Evolutionary conservation across 2,329 filamentous ascomycete species (phyloP).

Genomic region (Aspergillus ibericus): DNA sequence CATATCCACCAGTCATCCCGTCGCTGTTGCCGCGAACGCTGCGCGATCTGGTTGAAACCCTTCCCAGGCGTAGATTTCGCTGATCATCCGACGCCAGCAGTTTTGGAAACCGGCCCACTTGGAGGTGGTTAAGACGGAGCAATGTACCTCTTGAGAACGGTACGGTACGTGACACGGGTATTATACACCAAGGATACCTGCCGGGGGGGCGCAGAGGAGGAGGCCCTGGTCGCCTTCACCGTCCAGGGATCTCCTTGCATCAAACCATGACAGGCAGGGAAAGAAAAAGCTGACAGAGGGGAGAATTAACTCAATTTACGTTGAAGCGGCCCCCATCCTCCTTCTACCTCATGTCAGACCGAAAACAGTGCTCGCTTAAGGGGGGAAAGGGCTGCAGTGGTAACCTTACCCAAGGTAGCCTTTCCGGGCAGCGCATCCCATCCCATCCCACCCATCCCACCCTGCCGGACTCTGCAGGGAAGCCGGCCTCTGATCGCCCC

Average conservation of each 20-base stretch:
- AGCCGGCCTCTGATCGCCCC: conserved; percentile 24
- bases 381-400: neutral
- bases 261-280: neutral
- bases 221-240: neutral
- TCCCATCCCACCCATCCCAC: conserved; percentile 3
- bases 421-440: neutral
- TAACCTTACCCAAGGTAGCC: neutral
- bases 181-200: neutral
- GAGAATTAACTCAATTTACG: conserved; percentile 1
- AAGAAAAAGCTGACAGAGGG: neutral
- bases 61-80: conserved; percentile 19
- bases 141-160: neutral
- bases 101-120: conserved; percentile 16
- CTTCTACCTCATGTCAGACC: neutral
- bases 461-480: conserved; percentile 22
- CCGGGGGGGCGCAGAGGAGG: neutral
- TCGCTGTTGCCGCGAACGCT: neutral
- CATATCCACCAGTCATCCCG: neutral
- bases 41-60: conserved; percentile 16
- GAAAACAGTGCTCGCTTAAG: too few relatives aligned
- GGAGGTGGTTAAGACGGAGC: neutral
- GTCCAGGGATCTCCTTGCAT: neutral
- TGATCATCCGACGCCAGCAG: conserved; percentile 27
- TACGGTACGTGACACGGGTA: neutral
- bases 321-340: neutral